Evolutionary conservation across 2,329 filamentous ascomycete species (phyloP).

Genomic region (Cadophora malorum): DNA sequence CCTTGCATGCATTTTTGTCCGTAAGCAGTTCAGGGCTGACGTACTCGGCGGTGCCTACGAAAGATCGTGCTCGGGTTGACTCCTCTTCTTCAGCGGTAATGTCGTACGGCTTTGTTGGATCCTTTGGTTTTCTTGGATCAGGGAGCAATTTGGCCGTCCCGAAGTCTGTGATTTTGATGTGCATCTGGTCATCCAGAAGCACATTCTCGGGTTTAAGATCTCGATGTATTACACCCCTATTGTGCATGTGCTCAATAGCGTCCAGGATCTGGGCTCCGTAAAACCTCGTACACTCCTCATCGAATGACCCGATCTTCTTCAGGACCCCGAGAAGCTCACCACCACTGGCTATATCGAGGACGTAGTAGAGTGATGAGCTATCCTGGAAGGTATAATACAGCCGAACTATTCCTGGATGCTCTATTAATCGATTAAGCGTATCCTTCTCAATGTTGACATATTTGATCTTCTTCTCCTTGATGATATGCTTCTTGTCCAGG

Average conservation of each 20-base stretch:
- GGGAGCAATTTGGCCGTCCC: conserved; percentile 95
- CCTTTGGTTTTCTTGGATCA: conserved; percentile 51
- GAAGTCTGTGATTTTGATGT: conserved; percentile 98
- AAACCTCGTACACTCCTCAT: conserved; percentile 91
- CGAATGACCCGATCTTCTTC: conserved; percentile 94
- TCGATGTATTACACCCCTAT: conserved; percentile 91
- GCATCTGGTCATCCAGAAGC: conserved; percentile 91
- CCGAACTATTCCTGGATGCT: conserved; percentile 94
- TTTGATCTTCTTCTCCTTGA: conserved; percentile 99
- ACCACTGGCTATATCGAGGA: conserved; percentile 89
- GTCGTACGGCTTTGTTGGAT: conserved; percentile 46
- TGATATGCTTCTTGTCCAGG: conserved; percentile 97
- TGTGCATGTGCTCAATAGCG: conserved; percentile 98
- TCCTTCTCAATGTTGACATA: conserved; percentile 99
- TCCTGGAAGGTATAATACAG: conserved; percentile 99
- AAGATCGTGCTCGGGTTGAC: conserved; percentile 83
- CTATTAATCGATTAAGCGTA: conserved; percentile 92
- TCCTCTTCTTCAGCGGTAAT: conserved; percentile 55
- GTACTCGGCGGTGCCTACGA: conserved; percentile 97
- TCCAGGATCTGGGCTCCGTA: conserved; percentile 97
- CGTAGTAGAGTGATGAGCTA: conserved; percentile 94
- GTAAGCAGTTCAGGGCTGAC: conserved; percentile 97
- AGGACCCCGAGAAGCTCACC: conserved; percentile 91
- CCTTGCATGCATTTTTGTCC: conserved; percentile 96
- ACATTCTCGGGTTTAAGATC: conserved; percentile 98